phyloP scores from a whole-genome alignment of 2,329 filamentous ascomycete species.

The Calonectria pteridis region DNA sequence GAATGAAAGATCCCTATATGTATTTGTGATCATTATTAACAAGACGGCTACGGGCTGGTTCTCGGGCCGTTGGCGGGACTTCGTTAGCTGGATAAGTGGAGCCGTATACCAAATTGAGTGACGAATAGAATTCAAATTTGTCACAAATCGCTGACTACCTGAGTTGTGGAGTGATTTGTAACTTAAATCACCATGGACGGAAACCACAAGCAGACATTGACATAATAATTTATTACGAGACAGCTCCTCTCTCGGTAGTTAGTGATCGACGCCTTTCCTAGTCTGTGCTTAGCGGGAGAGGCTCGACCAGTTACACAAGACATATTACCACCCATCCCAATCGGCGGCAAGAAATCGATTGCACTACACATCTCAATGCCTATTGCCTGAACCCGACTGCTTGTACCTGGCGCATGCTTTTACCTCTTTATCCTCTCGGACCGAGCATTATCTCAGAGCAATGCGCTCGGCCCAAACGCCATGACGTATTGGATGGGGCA shows the following conservation, averaged over 20 bases:
- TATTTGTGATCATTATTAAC: too few species aligned
- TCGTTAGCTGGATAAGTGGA: not conserved
- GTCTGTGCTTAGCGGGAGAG: not conserved
- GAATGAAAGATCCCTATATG: too few species aligned
- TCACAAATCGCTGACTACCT: not conserved
- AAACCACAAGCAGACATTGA: not conserved
- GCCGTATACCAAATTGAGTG: not conserved
- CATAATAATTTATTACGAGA: not conserved
- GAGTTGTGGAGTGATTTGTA: too few species aligned
- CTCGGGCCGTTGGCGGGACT: not conserved
- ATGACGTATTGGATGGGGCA: not conserved
- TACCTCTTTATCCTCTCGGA: not conserved
- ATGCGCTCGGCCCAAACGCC: not conserved
- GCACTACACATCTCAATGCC: not conserved
- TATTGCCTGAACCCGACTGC: not conserved
- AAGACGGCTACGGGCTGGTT: too few species aligned
- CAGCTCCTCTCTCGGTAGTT: not conserved
- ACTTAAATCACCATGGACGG: not conserved
- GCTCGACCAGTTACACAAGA: not conserved
- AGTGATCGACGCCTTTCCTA: not conserved
- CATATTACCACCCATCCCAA: not conserved
- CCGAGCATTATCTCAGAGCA: not conserved
- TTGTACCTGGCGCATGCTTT: not conserved
- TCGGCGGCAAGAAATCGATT: too few species aligned
- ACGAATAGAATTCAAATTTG: not conserved